Conservation (phyloP, 139 green algal species). For the Micractinium conductrix region DNA sequence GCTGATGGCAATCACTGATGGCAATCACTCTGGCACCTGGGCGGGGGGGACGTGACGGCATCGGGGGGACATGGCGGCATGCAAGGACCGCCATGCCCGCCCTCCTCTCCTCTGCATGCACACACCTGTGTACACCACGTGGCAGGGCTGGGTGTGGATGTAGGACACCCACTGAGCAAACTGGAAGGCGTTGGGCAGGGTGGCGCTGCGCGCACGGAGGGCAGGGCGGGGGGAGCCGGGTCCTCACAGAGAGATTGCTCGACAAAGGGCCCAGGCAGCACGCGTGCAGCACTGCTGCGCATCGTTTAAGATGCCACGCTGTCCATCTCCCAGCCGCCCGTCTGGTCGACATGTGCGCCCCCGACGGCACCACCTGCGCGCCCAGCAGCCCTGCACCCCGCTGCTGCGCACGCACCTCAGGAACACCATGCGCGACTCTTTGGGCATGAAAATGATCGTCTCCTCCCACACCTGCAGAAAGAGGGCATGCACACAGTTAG, state of each 20-base stretch:
- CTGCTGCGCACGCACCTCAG: conserved; percentile 29
- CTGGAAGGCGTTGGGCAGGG: conserved; percentile 93
- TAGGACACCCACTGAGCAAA: conserved; percentile 94
- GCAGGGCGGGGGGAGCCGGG: not conserved
- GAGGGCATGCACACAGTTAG: not conserved
- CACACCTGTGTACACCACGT: conserved; percentile 88
- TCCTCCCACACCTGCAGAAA: conserved; percentile 96
- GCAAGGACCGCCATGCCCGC: too few relatives aligned
- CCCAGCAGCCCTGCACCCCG: not conserved
- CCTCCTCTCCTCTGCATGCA: too few relatives aligned
- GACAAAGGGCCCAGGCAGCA: not conserved
- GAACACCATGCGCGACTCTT: conserved; percentile 77
- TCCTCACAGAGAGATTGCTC: not conserved
- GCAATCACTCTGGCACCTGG: too few relatives aligned
- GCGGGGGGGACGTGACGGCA: too few relatives aligned
- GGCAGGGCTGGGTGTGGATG: conserved; percentile 86
- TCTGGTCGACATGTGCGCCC: too few relatives aligned
- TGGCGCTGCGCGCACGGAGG: conserved; percentile 61
- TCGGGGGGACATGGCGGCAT: too few relatives aligned
- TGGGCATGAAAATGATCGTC: conserved; percentile 95
- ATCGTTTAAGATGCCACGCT: too few relatives aligned
- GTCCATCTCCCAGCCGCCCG: too few relatives aligned
- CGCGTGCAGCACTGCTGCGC: not conserved
- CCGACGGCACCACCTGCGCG: not conserved
- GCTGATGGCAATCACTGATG: too few relatives aligned